Percentiles rank a stretch among this genome's conserved stretches.
phyloP scores from a whole-genome alignment of 495 filamentous ascomycete genomes.

The Astrothelium macrocarpum region DNA sequence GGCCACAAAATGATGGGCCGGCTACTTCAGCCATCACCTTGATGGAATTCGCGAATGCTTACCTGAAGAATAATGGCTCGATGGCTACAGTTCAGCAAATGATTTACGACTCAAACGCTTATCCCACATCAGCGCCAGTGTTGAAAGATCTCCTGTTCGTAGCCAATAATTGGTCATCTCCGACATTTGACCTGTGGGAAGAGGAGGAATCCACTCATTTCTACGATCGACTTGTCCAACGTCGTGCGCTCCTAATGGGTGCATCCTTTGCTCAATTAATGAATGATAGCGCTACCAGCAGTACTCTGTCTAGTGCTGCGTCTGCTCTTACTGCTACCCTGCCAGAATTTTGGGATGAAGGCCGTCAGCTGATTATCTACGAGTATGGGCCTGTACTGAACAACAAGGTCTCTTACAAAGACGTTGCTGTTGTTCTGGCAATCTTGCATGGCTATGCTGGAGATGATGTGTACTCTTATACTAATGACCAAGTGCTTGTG shows the following conservation, averaged over 20 bases:
- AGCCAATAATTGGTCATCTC: constrained; percentile 19
- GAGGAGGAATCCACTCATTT: constrained; percentile 22
- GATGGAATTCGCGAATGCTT: constrained; percentile 23
- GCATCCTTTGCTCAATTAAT: constrained; percentile 17
- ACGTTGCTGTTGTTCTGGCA: constrained; percentile 21
- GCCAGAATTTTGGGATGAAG: constrained; percentile 20
- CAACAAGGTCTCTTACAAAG: constrained; percentile 19
- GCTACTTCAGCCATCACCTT: constrained; percentile 22
- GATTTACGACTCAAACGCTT: constrained; percentile 19
- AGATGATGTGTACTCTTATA: constrained; percentile 21
- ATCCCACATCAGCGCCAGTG: constrained; percentile 17
- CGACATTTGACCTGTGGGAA: constrained; percentile 24
- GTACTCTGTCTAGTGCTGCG: constrained; percentile 16
- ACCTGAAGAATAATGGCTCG: constrained; percentile 19
- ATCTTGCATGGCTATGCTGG: constrained; percentile 23
- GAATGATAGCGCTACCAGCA: constrained; percentile 17
- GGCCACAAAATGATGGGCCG: constrained; percentile 26
- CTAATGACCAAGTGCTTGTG: constrained; percentile 17
- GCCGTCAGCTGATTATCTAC: constrained; percentile 21
- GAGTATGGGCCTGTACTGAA: constrained; percentile 21
- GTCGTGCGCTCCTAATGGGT: constrained; percentile 19
- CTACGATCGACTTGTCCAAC: constrained; percentile 26
- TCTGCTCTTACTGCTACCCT: constrained; percentile 14
- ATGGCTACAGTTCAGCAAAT: constrained; percentile 17
- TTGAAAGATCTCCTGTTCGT: constrained; percentile 24